Base-by-base conservation (phyloP, 2,329 filamentous ascomycete genomes). In the Grosmannia clavigera region DNA sequence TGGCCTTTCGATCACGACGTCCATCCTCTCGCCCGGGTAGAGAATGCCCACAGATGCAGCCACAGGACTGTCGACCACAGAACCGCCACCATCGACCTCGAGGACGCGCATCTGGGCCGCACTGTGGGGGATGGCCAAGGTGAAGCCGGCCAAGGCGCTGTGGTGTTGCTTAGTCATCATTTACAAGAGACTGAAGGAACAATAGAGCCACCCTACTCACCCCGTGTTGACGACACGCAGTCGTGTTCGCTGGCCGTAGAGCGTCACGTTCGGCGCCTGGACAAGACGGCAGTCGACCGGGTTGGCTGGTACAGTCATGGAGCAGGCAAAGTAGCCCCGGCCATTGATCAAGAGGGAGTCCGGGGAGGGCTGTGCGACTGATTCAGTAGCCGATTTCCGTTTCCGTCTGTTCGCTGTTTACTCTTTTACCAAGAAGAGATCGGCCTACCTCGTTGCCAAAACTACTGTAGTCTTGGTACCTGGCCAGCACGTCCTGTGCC, bases 341-440 rank as follows among this genome's bases (percentile, higher is more conserved):
- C 76, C 76, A 63, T 79, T 79, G 29, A 80, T 65, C 0, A 79
- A 62, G 3, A 79, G 62, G 0, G 74, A 77, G 60, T 78, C 76
- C 3, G 77, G 77, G 12, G 75, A 73, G 9, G 76, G 76, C 74
- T 59, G 25, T 46, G 56, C 38, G 29, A 19, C 19, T 46, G 19
- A 0, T 2, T 31, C 14, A 31, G n/a, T 7, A 1, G 3, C n/a
- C 10, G 33, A 7, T 31, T 31, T 31, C 29, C 5, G 19, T 22
- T n/a, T 11, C 31, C 25, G 35, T 10, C 2, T 31, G 55, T 1
- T 14, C 3, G 3, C 35, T 14, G 35, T 46, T 54, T 22, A 22
- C 22, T 22, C 22, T 22, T 31, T 31, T 31, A 7, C 31, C 31
- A 7, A 31, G 31, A 7, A 31, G 31, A 11, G 11, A 4, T 7